Conservation (phyloP, 1,284 basidiomycete species). For the Schizophyllum amplum region DNA sequence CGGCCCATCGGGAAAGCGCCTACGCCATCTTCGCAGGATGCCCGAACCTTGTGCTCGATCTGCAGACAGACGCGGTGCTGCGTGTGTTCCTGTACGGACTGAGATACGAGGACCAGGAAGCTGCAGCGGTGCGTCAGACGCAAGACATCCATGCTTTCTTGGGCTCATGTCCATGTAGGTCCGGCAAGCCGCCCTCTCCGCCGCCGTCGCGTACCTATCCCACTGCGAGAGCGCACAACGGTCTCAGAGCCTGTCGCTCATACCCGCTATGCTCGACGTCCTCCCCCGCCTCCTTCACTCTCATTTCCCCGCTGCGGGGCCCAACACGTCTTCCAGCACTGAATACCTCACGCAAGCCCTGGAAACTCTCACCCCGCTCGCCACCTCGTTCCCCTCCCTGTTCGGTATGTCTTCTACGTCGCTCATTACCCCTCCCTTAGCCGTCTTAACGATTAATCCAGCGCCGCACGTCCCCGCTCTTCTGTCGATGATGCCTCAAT, state of each 20-base stretch:
- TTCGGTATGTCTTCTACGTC: constrained; percentile 29
- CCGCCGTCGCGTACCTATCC: constrained; percentile 55
- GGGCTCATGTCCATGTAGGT: constrained; percentile 27
- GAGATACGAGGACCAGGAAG: constrained; percentile 37
- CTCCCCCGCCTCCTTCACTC: constrained; percentile 15
- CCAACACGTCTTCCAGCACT: constrained; percentile 21
- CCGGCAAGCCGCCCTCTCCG: constrained; percentile 50
- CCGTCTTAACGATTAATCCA: not conserved
- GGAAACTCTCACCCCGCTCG: constrained; percentile 63
- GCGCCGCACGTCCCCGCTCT: constrained; percentile 45
- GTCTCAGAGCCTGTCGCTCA: constrained; percentile 39
- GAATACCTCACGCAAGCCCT: constrained; percentile 54
- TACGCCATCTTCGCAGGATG: constrained; percentile 62
- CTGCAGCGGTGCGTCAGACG: not conserved
- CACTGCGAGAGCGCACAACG: constrained; percentile 48
- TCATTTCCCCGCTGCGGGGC: constrained; percentile 11
- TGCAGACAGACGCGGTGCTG: constrained; percentile 59
- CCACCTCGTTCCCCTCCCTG: constrained; percentile 53
- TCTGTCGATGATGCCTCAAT: constrained; percentile 54
- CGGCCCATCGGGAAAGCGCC: constrained; percentile 42
- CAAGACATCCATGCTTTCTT: not conserved
- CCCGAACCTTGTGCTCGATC: constrained; percentile 63
- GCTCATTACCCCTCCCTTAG: not conserved
- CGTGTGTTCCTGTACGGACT: constrained; percentile 56
- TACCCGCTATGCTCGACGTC: constrained; percentile 16